Percentiles rank a stretch among this genome's conserved stretches.
phyloP scores from a whole-genome alignment of 441 rosid genomes.

The Adansonia madagascariensis region DNA sequence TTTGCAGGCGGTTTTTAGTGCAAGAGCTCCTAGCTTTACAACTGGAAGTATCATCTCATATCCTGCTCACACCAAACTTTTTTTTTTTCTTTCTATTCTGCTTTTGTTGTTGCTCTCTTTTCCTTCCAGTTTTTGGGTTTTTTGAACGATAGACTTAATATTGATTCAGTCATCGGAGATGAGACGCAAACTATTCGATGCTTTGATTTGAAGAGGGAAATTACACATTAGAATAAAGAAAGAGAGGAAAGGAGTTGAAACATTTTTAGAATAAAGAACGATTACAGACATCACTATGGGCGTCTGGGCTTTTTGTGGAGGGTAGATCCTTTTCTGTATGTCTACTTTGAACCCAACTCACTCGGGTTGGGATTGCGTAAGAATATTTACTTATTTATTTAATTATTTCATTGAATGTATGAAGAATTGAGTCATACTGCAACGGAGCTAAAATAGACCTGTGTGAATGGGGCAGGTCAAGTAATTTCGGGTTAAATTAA shows the following conservation, averaged over 20 bases:
- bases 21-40: conserved; percentile 75
- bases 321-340: background rate
- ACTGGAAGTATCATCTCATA: conserved; percentile 59
- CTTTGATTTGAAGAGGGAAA: background rate
- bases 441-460: too few species aligned
- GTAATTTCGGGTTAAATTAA: too few species aligned
- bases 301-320: background rate
- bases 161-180: background rate
- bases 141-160: background rate
- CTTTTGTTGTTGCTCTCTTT: background rate
- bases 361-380: background rate
- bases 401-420: too few species aligned
- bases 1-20: conserved; percentile 72
- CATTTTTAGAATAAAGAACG: too few species aligned
- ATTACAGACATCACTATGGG: background rate
- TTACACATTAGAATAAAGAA: background rate
- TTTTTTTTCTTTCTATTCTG: background rate
- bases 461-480: too few species aligned
- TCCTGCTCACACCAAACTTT: background rate
- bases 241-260: background rate
- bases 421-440: too few species aligned
- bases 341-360: background rate
- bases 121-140: background rate
- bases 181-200: background rate
- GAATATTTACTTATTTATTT: too few species aligned